Conservation (phyloP, 306 rosid genomes). For the Psophocarpus tetragonolobus region DNA sequence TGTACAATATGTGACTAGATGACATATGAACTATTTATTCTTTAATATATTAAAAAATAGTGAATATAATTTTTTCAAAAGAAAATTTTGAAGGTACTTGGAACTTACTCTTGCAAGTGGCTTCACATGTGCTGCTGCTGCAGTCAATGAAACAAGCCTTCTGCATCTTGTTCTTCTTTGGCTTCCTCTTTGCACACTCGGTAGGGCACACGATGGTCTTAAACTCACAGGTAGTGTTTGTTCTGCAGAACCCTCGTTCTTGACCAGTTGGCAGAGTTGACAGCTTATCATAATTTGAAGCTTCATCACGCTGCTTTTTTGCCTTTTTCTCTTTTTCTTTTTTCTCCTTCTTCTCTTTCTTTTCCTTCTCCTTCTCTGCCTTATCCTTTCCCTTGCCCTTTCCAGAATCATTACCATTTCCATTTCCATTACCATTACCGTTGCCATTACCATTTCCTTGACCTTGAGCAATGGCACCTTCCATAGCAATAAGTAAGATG, state of each 20-base stretch:
- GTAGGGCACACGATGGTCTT: slow-evolving; percentile 59
- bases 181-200: slow-evolving; percentile 61
- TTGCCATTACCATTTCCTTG: slow-evolving; percentile 15
- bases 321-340: background rate
- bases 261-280: slow-evolving; percentile 42
- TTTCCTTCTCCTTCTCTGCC: background rate
- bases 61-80: background rate
- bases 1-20: no score
- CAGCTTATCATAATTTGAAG: slow-evolving; percentile 38
- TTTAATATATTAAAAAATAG: background rate
- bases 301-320: background rate
- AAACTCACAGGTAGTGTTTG: slow-evolving; percentile 40
- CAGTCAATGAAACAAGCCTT: slow-evolving; percentile 74
- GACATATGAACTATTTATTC: background rate
- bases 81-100: background rate
- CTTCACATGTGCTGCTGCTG: slow-evolving; percentile 69
- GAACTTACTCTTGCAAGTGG: slow-evolving; percentile 76
- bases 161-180: slow-evolving; percentile 68
- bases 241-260: slow-evolving; percentile 60
- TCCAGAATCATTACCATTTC: background rate
- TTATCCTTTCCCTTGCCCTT: background rate
- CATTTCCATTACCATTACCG: background rate
- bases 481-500: slow-evolving; percentile 42
- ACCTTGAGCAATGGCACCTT: slow-evolving; percentile 46
- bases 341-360: background rate